A percentile compares a stretch with the other conserved stretches of the same genome.
Conservation (phyloP, 108 stramenopile species). For the Cylindrotheca fusiformis region DNA sequence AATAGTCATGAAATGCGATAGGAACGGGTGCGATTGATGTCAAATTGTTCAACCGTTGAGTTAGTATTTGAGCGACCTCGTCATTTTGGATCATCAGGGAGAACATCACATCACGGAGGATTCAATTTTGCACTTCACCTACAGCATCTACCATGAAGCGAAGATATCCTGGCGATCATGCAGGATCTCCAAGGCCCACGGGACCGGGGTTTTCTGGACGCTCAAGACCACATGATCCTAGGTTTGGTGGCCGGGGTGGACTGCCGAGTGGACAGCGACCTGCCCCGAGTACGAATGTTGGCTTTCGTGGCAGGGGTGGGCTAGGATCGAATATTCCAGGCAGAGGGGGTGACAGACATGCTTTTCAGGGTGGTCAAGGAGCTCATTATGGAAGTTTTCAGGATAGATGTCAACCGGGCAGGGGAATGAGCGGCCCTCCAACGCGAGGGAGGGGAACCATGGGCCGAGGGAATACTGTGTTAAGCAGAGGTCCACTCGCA, state of each 20-base stretch:
- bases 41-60: no score
- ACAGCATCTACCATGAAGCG: constrained; percentile 24
- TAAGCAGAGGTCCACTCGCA: constrained; percentile 1
- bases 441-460: background rate
- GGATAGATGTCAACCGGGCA: no score
- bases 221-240: constrained; percentile 13
- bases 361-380: no score
- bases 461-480: constrained; percentile 11
- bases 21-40: no score
- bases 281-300: constrained; percentile 5
- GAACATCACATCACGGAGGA: no score
- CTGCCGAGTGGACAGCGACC: background rate
- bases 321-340: constrained; percentile 8
- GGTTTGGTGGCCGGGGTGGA: background rate
- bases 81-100: no score
- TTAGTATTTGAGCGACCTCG: no score
- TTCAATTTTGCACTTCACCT: no score
- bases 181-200: constrained; percentile 3
- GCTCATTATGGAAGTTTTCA: no score
- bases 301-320: constrained; percentile 8
- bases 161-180: constrained; percentile 15
- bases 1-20: no score
- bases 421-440: background rate
- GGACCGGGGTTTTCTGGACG: constrained; percentile 14
- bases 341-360: background rate